phyloP scores from a whole-genome alignment of 306 rosid species.

The Benincasa hispida region DNA sequence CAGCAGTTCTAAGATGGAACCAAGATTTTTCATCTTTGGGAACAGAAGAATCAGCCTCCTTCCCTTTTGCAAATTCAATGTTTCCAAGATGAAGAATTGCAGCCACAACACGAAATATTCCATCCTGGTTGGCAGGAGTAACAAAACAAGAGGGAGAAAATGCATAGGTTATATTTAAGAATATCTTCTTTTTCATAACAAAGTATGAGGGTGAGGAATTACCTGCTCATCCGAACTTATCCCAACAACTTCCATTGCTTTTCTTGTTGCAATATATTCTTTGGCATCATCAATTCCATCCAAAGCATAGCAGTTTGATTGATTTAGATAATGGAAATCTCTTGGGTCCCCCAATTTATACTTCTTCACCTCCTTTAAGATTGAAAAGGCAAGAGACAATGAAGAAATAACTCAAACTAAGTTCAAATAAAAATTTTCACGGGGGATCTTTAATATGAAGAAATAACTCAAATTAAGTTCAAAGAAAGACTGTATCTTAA shows the following conservation, averaged over 20 bases:
- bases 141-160: neutral
- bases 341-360: conserved; percentile 82
- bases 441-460: too few relatives aligned
- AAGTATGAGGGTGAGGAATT: conserved; percentile 12
- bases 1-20: conserved; percentile 75
- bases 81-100: conserved; percentile 96
- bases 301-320: conserved; percentile 69
- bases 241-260: conserved; percentile 97
- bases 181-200: conserved; percentile 9
- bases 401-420: conserved; percentile 3
- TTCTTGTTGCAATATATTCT: conserved; percentile 71
- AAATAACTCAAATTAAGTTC: too few relatives aligned
- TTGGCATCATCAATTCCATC: conserved; percentile 76
- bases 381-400: conserved; percentile 8
- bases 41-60: conserved; percentile 73
- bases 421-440: neutral
- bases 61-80: conserved; percentile 87
- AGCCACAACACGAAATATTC: conserved; percentile 95
- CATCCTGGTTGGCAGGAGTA: conserved; percentile 44
- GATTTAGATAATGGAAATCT: conserved; percentile 85
- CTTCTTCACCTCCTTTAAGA: conserved; percentile 53
- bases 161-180: conserved; percentile 11
- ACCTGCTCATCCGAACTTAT: conserved; percentile 86
- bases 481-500: too few relatives aligned
- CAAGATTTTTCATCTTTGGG: conserved; percentile 88